Conservation (phyloP, 139 green algal species). For the Ettlia oleoabundans region DNA sequence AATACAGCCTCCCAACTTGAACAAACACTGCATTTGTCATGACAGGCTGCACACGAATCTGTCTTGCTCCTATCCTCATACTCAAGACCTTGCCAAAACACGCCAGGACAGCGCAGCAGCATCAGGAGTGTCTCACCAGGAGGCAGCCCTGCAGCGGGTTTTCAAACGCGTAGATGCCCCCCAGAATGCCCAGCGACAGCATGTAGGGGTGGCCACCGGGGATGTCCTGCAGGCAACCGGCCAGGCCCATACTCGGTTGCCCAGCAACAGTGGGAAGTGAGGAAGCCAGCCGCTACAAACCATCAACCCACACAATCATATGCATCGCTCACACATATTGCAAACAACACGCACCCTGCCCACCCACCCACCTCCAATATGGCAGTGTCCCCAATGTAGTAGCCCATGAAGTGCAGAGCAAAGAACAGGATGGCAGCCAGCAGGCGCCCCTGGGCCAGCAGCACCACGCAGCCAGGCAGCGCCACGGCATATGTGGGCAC, state of each 20-base stretch:
- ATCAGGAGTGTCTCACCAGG: constrained; percentile 36
- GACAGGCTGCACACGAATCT: too few species aligned
- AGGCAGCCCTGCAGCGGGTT: constrained; percentile 68
- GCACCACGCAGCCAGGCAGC: constrained; percentile 58
- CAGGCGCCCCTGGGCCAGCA: constrained; percentile 53
- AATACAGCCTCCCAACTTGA: too few species aligned
- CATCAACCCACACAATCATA: too few species aligned
- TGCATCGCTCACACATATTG: too few species aligned
- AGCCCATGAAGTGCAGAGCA: constrained; percentile 58
- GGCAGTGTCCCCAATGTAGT: constrained; percentile 60
- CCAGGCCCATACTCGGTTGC: background rate
- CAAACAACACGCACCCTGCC: too few species aligned
- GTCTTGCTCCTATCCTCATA: too few species aligned
- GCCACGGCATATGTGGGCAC: constrained; percentile 62
- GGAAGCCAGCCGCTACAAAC: too few species aligned
- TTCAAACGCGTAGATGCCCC: constrained; percentile 62
- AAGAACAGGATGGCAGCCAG: constrained; percentile 32
- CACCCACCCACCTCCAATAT: constrained; percentile 48
- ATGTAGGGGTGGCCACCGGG: constrained; percentile 64
- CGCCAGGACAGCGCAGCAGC: background rate
- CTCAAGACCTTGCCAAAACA: too few species aligned
- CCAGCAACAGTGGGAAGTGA: too few species aligned
- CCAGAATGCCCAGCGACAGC: constrained; percentile 50
- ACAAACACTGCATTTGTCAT: too few species aligned
- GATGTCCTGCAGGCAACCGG: constrained; percentile 43